Percentiles rank a stretch among this genome's conserved stretches.
phyloP scores from a whole-genome alignment of 1,284 basidiomycete genomes.

The Heimioporus retisporus region DNA sequence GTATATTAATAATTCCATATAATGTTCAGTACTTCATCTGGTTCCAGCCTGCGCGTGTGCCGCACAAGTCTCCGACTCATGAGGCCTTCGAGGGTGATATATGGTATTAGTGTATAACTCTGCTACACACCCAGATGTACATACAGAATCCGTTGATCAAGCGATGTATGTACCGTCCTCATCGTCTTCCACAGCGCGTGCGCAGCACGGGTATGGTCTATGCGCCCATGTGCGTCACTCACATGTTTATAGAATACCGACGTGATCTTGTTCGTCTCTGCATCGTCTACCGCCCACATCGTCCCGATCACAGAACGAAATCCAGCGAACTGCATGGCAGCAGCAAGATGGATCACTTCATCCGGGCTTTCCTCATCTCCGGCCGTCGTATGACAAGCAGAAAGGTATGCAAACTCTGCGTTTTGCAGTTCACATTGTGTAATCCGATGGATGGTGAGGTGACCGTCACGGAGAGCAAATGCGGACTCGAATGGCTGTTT shows the following conservation, averaged over 20 bases:
- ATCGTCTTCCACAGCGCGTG: neutral
- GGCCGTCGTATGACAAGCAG: neutral
- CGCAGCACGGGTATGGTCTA: neutral
- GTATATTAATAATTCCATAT: too few species aligned
- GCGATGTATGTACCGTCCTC: neutral
- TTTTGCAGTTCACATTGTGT: neutral
- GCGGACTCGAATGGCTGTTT: neutral
- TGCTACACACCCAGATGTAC: neutral
- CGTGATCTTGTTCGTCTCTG: neutral
- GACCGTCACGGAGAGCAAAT: neutral
- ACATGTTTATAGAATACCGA: neutral
- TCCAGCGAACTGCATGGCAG: neutral
- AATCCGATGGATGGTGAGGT: neutral
- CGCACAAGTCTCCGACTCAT: too few species aligned
- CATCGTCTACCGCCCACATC: neutral
- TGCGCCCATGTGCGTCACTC: neutral
- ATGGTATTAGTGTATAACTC: too few species aligned
- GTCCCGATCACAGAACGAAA: slow-evolving; percentile 1
- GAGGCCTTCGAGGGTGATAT: too few species aligned
- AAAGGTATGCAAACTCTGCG: neutral
- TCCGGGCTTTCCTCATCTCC: neutral
- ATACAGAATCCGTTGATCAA: neutral
- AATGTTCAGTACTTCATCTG: too few species aligned
- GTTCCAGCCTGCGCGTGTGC: too few species aligned
- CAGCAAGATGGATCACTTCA: neutral